Conservation (phyloP, 495 filamentous ascomycete genomes). For the Amniculicola lignicola region DNA sequence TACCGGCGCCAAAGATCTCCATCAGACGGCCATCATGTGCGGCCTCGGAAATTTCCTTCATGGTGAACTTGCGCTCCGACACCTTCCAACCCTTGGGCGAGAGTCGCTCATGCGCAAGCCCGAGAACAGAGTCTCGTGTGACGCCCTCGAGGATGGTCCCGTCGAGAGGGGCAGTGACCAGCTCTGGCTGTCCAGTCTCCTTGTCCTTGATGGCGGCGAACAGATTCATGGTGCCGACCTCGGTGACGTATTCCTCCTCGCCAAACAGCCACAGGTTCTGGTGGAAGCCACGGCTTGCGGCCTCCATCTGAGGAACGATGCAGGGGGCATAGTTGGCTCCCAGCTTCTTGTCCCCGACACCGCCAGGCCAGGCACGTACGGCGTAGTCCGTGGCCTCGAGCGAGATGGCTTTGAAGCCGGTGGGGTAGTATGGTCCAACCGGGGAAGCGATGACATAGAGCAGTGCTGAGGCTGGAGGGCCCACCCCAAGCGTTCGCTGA, state of each 20-base stretch:
- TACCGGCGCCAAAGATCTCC: slow-evolving; percentile 91
- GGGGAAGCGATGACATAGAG: slow-evolving; percentile 94
- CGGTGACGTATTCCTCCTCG: slow-evolving; percentile 88
- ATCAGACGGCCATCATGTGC: slow-evolving; percentile 78
- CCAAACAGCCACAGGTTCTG: slow-evolving; percentile 98
- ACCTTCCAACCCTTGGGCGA: slow-evolving; percentile 84
- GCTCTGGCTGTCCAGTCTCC: slow-evolving; percentile 80
- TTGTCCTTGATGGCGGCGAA: slow-evolving; percentile 79
- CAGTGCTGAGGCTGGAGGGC: slow-evolving; percentile 83
- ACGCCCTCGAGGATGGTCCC: slow-evolving; percentile 97
- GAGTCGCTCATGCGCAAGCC: slow-evolving; percentile 77
- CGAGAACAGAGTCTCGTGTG: slow-evolving; percentile 80
- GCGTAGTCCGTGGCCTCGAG: slow-evolving; percentile 92
- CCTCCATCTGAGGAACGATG: slow-evolving; percentile 87
- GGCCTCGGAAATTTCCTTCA: slow-evolving; percentile 76
- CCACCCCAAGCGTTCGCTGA: slow-evolving; percentile 86
- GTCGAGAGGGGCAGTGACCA: slow-evolving; percentile 88
- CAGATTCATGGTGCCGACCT: slow-evolving; percentile 98
- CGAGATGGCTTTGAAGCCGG: slow-evolving; percentile 93
- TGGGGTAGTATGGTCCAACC: slow-evolving; percentile 96
- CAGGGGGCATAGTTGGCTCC: slow-evolving; percentile 98
- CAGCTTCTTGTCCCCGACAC: slow-evolving; percentile 95
- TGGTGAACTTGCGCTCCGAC: slow-evolving; percentile 83
- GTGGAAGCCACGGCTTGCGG: slow-evolving; percentile 85
- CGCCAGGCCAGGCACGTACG: slow-evolving; percentile 95